Evolutionary conservation across 2,329 filamentous ascomycete species (phyloP).

Genomic region (Albifimbria verrucaria): DNA sequence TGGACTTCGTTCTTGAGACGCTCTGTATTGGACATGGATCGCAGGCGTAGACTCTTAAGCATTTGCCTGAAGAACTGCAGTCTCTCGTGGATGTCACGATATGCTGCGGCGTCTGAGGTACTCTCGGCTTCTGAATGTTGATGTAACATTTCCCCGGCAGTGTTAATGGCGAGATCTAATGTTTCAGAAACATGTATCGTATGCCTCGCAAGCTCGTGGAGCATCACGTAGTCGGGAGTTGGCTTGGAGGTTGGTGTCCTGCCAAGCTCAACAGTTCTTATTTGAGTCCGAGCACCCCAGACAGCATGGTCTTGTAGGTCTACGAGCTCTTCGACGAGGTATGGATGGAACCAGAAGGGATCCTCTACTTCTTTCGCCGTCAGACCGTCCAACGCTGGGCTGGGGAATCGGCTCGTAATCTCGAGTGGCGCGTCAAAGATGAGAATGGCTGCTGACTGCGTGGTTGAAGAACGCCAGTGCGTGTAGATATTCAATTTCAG

Average conservation of each 20-base stretch:
- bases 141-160: slow-evolving; percentile 25
- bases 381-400: slow-evolving; percentile 2
- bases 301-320: slow-evolving; percentile 30
- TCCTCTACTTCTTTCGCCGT: slow-evolving; percentile 11
- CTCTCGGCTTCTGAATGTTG: slow-evolving; percentile 24
- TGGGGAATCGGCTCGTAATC: slow-evolving; percentile 6
- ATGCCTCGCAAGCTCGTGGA: slow-evolving; percentile 42
- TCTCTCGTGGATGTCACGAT: slow-evolving; percentile 22
- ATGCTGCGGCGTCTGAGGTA: neutral
- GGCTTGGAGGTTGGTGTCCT: slow-evolving; percentile 13
- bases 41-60: slow-evolving; percentile 28
- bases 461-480: slow-evolving; percentile 14
- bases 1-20: slow-evolving; percentile 55
- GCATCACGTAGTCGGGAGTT: slow-evolving; percentile 26
- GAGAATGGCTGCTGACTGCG: slow-evolving; percentile 23
- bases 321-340: slow-evolving; percentile 26
- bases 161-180: slow-evolving; percentile 29
- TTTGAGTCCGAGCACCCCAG: slow-evolving; percentile 33
- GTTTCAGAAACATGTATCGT: slow-evolving; percentile 42
- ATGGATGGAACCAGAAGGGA: slow-evolving; percentile 34
- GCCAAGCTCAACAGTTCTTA: slow-evolving; percentile 30
- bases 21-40: slow-evolving; percentile 35
- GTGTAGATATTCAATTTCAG: slow-evolving; percentile 31
- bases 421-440: slow-evolving; percentile 22
- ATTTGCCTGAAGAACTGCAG: slow-evolving; percentile 30